Conservation (phyloP, 2,329 filamentous ascomycete genomes). For the Dothideomycetidae sp. region DNA sequence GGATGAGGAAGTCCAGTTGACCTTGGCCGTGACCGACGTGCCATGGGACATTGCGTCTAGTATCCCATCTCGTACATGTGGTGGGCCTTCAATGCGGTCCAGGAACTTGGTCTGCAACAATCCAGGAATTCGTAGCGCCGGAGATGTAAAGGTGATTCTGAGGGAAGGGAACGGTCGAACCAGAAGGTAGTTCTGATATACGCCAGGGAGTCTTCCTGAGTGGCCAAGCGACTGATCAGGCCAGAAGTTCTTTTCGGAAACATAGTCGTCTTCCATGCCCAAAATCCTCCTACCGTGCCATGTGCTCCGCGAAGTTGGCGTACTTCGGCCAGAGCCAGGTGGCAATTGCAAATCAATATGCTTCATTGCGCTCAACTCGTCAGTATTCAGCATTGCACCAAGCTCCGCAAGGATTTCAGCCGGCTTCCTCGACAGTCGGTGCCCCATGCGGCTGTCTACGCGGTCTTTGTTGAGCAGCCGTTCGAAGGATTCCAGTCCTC, state of each 20-base stretch:
- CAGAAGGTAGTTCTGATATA: conserved; percentile 40
- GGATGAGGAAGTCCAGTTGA: conserved; percentile 24
- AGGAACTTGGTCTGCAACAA: conserved; percentile 40
- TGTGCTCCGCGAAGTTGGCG: conserved; percentile 7
- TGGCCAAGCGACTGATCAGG: conserved; percentile 20
- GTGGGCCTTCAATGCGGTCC: conserved; percentile 28
- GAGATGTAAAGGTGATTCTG: conserved; percentile 54
- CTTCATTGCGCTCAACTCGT: conserved; percentile 22
- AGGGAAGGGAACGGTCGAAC: conserved; percentile 52
- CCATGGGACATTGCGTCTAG: conserved; percentile 27
- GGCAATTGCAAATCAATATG: conserved; percentile 13
- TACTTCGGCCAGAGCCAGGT: conserved; percentile 9
- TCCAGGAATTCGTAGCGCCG: conserved; percentile 50
- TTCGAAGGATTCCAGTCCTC: conserved; percentile 25
- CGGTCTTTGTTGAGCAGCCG: conserved; percentile 21
- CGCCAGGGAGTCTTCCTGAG: conserved; percentile 23
- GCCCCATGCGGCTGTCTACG: conserved; percentile 16
- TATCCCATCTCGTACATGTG: conserved; percentile 26
- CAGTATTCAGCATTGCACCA: conserved; percentile 18
- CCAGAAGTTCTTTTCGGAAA: conserved; percentile 18
- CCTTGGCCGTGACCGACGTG: conserved; percentile 29
- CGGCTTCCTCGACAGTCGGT: conserved; percentile 14
- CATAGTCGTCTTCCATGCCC: conserved; percentile 20
- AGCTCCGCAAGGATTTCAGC: conserved; percentile 18
- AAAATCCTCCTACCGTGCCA: conserved; percentile 14